A percentile compares a stretch with the other conserved stretches of the same genome.
Evolutionary conservation across 176 grass and related monocot species (phyloP).

Genomic region (Phoenix roebelenii): DNA sequence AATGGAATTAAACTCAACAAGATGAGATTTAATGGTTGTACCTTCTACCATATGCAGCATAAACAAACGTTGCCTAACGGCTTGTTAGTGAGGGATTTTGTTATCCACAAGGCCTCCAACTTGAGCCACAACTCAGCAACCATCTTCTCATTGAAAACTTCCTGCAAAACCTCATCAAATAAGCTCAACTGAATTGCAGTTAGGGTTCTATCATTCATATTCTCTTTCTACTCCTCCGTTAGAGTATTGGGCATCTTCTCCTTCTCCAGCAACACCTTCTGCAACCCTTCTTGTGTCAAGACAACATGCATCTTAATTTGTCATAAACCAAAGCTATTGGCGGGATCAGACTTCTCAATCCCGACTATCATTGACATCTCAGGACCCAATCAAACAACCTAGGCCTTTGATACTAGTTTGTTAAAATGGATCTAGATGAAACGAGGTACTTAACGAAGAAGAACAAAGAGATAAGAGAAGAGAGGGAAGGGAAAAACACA

Average conservation of each 20-base stretch:
- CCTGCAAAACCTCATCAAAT: neutral
- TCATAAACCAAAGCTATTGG: neutral
- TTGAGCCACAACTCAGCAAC: neutral
- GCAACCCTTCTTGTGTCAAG: too few species aligned
- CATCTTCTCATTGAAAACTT: neutral
- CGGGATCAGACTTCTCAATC: neutral
- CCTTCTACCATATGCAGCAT: neutral
- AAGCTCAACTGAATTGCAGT: neutral
- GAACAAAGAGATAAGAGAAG: too few species aligned
- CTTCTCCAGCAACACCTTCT: neutral
- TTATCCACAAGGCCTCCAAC: neutral
- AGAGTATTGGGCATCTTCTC: neutral
- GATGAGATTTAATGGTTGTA: too few species aligned
- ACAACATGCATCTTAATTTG: too few species aligned
- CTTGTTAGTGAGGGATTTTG: neutral
- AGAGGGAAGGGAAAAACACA: too few species aligned
- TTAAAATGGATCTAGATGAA: neutral
- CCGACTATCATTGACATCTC: neutral
- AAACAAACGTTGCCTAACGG: neutral
- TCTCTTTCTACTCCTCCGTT: neutral
- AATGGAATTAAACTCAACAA: neutral
- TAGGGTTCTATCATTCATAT: neutral
- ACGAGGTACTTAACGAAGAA: too few species aligned
- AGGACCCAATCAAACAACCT: neutral
- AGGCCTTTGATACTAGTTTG: neutral